phyloP scores from a whole-genome alignment of 495 filamentous ascomycete species.

The Pyrenula aspistea region DNA sequence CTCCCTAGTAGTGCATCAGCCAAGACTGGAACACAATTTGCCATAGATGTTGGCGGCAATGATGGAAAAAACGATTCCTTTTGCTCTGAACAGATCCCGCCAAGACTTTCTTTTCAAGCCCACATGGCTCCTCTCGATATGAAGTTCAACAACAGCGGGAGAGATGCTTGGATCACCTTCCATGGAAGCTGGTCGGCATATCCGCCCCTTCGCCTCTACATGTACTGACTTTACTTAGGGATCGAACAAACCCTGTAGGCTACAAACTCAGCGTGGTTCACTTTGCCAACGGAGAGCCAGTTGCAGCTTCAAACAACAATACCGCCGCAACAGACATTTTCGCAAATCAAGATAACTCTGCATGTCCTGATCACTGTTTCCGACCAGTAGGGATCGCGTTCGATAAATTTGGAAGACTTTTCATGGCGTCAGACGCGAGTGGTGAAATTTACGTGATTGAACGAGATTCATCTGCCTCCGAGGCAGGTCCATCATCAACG shows the following conservation, averaged over 20 bases:
- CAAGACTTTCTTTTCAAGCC: slow-evolving; percentile 42
- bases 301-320: slow-evolving; percentile 22
- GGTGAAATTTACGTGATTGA: slow-evolving; percentile 45
- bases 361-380: slow-evolving; percentile 38
- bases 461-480: slow-evolving; percentile 4
- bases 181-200: slow-evolving; percentile 38
- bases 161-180: slow-evolving; percentile 35
- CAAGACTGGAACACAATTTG: slow-evolving; percentile 20
- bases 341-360: slow-evolving; percentile 26
- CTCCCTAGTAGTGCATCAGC: slow-evolving; percentile 23
- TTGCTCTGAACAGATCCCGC: slow-evolving; percentile 28
- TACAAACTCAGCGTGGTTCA: slow-evolving; percentile 40
- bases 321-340: slow-evolving; percentile 36
- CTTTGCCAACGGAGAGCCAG: slow-evolving; percentile 31
- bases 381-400: slow-evolving; percentile 43
- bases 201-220: not conserved
- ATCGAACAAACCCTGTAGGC: slow-evolving; percentile 38
- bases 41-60: slow-evolving; percentile 14
- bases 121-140: slow-evolving; percentile 53
- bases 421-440: slow-evolving; percentile 42
- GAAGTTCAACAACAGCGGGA: slow-evolving; percentile 33
- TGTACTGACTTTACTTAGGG: slow-evolving; percentile 9
- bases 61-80: slow-evolving; percentile 33
- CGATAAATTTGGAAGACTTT: slow-evolving; percentile 34
- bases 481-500: not conserved